Percentiles rank a stretch among this genome's conserved stretches.
Evolutionary conservation across 495 filamentous ascomycete species (phyloP).

Genomic region (Lineolata rhizophorae): DNA sequence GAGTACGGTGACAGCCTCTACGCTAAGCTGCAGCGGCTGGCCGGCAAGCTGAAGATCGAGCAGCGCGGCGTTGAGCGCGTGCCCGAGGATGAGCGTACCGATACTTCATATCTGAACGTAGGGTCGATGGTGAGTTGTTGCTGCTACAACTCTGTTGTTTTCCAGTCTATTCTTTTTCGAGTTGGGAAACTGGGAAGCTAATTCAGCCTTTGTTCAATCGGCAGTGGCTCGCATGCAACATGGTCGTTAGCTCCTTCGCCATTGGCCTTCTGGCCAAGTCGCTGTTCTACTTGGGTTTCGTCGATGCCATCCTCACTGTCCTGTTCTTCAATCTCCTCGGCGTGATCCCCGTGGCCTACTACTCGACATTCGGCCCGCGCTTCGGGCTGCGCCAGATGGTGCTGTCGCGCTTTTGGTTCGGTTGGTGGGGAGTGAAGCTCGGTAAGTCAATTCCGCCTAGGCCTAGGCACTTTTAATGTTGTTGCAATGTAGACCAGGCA

Average conservation of each 20-base stretch:
- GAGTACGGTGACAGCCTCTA: slow-evolving; percentile 35
- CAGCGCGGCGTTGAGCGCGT: slow-evolving; percentile 66
- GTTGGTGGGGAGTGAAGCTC: slow-evolving; percentile 47
- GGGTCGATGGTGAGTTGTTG: slow-evolving; percentile 44
- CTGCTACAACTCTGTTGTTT: neutral
- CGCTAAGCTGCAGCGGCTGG: slow-evolving; percentile 47
- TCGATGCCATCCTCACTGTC: slow-evolving; percentile 55
- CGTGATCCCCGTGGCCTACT: slow-evolving; percentile 53
- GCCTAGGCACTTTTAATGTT: too few species aligned
- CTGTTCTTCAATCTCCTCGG: slow-evolving; percentile 64
- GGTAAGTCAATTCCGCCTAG: too few species aligned
- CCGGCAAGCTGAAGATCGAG: slow-evolving; percentile 49
- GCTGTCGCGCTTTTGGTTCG: slow-evolving; percentile 64
- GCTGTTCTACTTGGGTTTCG: slow-evolving; percentile 47
- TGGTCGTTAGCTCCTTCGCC: slow-evolving; percentile 66
- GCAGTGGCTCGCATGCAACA: slow-evolving; percentile 68
- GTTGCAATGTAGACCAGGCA: too few species aligned
- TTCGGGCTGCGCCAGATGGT: slow-evolving; percentile 78
- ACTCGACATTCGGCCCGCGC: slow-evolving; percentile 53
- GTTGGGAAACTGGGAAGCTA: neutral
- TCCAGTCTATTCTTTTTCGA: slow-evolving; percentile 1
- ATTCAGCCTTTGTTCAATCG: neutral
- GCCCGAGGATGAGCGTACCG: slow-evolving; percentile 47
- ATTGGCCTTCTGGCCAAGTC: slow-evolving; percentile 51
- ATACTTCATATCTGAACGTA: slow-evolving; percentile 34